Evolutionary conservation across 2,329 filamentous ascomycete species (phyloP), one percentile per base, ranked within the genome.

Genomic region (Paecilomyces fulvus): DNA sequence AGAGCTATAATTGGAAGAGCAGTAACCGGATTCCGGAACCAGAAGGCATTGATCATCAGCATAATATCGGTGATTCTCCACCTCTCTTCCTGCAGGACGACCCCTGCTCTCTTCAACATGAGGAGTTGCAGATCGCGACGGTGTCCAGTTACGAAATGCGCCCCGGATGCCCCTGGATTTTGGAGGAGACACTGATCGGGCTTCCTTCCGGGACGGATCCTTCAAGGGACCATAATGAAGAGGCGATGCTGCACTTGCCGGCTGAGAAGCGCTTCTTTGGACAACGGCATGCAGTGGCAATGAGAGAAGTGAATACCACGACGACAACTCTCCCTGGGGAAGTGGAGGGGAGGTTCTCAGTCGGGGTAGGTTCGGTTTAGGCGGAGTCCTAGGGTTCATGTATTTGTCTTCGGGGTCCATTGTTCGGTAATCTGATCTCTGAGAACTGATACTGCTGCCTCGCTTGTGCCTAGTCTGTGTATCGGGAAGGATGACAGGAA

Each of bases 321-420:
- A 59, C 2, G 67, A 65, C 10, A 58, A 59, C 14, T 60, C 58
- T 17, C 59, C 61, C 49, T 65, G 67, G 52, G 64, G 61, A 20
- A 63, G 58, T n/a, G 66, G 64, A 12, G 75, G 72, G 28, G 77
- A 77, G 8, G 78, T 79, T 51, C 73, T 74, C 52, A 80, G 63
- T 30, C 76, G 74, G 20, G 74, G 67, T 23, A 75, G 65, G 56
- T 75, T 66, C 50, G 83, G 76, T 60, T 77, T 75, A 14, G 77
- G 75, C 1, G 80, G 79, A 21, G 84, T 82, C 54, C 85, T 80
- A 10, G 88, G 89, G 30, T 86, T 83, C 63, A 84, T 77, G 68
- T 85, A 95, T 67, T 88, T 90, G 74, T 90, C 87, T 30, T 81
- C 77, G 0, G 90, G 90, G 63, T 92, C 83, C 81, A 92, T 87